phyloP scores from a whole-genome alignment of 2,329 filamentous ascomycete species.

The Ceratocystis cubensis region DNA sequence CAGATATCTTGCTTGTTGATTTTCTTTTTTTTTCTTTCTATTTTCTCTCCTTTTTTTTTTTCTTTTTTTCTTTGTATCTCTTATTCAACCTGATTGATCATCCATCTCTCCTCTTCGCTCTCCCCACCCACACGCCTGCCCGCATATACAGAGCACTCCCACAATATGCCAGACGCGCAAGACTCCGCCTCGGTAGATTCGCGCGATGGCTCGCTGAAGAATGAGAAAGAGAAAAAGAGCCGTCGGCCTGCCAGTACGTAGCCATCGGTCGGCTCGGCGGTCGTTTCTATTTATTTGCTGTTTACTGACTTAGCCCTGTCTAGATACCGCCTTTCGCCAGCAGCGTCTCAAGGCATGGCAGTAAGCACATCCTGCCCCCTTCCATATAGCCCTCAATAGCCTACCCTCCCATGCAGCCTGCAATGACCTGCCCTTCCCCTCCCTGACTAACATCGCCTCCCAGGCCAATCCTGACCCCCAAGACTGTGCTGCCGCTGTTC shows the following conservation, averaged over 20 bases:
- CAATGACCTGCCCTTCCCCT: background rate
- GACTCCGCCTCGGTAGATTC: slow-evolving; percentile 40
- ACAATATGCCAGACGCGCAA: slow-evolving; percentile 35
- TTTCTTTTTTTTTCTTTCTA: background rate
- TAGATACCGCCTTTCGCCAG: slow-evolving; percentile 93
- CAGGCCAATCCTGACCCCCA: slow-evolving; percentile 87
- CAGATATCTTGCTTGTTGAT: background rate
- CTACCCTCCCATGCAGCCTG: slow-evolving; percentile 37
- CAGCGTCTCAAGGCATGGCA: slow-evolving; percentile 98
- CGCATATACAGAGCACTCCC: background rate
- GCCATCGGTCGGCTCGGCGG: background rate
- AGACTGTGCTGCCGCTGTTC: slow-evolving; percentile 83
- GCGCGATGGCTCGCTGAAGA: slow-evolving; percentile 38
- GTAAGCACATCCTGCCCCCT: slow-evolving; percentile 38
- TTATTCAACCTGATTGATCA: slow-evolving; percentile 1
- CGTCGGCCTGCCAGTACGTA: slow-evolving; percentile 69
- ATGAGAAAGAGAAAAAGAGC: slow-evolving; percentile 72
- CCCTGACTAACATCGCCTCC: slow-evolving; percentile 9
- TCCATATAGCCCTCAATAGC: background rate
- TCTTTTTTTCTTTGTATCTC: background rate
- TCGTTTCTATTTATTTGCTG: background rate
- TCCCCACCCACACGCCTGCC: background rate
- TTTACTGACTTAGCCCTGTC: slow-evolving; percentile 11
- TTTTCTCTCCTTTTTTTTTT: background rate
- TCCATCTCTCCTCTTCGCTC: background rate